These are phyloP conservation scores for Torulaspora maleeae DNA, from an alignment of 805 yeast genomes.

Conservation along the genomic window DNA sequence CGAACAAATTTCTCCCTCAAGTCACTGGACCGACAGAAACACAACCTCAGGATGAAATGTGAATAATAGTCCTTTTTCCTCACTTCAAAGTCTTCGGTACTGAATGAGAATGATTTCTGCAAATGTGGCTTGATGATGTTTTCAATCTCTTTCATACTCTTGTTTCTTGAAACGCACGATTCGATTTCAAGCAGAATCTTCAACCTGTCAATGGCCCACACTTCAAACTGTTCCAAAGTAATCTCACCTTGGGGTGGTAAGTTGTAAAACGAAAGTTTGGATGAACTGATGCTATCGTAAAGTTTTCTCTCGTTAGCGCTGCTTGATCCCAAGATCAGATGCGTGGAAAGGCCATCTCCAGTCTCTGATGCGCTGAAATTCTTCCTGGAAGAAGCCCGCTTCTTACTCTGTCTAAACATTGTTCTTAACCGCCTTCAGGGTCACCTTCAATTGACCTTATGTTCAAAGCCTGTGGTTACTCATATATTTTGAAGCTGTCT, in stretches of 20 bases:
- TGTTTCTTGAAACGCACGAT: slow-evolving; percentile 60
- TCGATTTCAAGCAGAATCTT: slow-evolving; percentile 82
- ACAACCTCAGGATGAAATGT: slow-evolving; percentile 81
- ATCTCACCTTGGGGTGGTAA: slow-evolving; percentile 79
- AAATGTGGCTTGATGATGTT: slow-evolving; percentile 60
- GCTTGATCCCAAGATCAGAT: slow-evolving; percentile 24
- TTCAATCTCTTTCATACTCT: slow-evolving; percentile 61
- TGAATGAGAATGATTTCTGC: slow-evolving; percentile 55
- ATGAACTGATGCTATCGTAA: slow-evolving; percentile 44
- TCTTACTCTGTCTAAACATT: slow-evolving; percentile 71
- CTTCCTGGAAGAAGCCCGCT: slow-evolving; percentile 68
- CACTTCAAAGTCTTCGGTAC: slow-evolving; percentile 47
- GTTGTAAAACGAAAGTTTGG: slow-evolving; percentile 69
- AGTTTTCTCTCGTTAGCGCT: slow-evolving; percentile 35
- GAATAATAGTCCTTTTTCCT: slow-evolving; percentile 88
- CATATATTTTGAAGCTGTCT: background rate
- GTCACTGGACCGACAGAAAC: slow-evolving; percentile 84
- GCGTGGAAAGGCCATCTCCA: slow-evolving; percentile 23
- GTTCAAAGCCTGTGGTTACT: background rate
- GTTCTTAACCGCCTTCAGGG: background rate
- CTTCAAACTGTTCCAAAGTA: slow-evolving; percentile 87
- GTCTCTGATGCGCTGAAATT: slow-evolving; percentile 45
- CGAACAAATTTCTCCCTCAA: slow-evolving; percentile 71
- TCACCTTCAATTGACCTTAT: background rate
- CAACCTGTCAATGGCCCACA: slow-evolving; percentile 91